phyloP scores from a whole-genome alignment of 441 rosid species.

The Erodium texanum region DNA sequence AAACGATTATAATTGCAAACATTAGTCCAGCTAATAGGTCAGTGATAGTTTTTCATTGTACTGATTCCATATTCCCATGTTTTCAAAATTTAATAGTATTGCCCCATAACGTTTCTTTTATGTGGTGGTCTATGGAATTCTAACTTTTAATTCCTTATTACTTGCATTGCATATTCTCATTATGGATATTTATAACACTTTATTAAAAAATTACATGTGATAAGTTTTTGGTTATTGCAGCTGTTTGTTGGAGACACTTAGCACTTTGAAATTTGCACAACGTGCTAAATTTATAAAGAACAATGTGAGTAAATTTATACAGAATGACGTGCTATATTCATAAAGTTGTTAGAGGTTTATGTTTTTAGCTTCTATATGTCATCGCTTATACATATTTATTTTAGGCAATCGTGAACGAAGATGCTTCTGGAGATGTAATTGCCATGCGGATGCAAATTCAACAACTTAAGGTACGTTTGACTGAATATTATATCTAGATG shows the following conservation, averaged over 20 bases:
- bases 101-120: not conserved
- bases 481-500: not conserved
- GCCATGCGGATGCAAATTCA: conserved; percentile 94
- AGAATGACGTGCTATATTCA: not conserved
- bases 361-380: not conserved
- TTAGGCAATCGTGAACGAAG: conserved; percentile 93
- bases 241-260: conserved; percentile 84
- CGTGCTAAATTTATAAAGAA: conserved; percentile 96
- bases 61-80: not conserved
- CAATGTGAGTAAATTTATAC: conserved; percentile 43
- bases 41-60: conserved; percentile 17
- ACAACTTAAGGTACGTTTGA: conserved; percentile 67
- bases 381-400: conserved; percentile 9
- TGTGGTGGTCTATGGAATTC: not conserved
- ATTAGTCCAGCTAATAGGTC: conserved; percentile 77
- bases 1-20: conserved; percentile 89
- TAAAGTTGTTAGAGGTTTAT: not conserved
- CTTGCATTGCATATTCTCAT: too few relatives aligned
- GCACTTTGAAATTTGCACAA: conserved; percentile 98
- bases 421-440: conserved; percentile 93
- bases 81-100: not conserved
- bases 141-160: too few relatives aligned
- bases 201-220: conserved; percentile 11
- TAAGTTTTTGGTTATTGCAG: conserved; percentile 34
- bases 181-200: too few relatives aligned